Conservation (phyloP, 176 grass and related monocot genomes). For the Paspalum notatum region DNA sequence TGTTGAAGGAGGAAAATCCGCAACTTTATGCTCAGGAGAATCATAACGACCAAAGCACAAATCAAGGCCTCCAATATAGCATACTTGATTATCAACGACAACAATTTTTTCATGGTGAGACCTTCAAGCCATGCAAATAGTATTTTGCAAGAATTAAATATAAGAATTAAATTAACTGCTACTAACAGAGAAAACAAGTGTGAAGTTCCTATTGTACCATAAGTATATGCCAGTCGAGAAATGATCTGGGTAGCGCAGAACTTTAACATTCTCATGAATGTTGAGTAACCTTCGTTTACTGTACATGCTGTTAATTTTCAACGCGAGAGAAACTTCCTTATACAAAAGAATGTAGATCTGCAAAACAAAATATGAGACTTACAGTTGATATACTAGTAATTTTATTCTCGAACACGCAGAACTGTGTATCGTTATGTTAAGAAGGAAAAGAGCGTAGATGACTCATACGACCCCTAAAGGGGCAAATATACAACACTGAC, state of each 20-base stretch:
- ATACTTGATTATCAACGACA: constrained; percentile 83
- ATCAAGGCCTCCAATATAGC: constrained; percentile 86
- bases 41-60: constrained; percentile 93
- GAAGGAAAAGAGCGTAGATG: too few species aligned
- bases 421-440: neutral
- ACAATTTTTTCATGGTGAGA: constrained; percentile 96
- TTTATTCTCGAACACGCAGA: too few species aligned
- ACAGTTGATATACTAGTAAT: constrained; percentile 1
- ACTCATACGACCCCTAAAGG: too few species aligned
- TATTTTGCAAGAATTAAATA: neutral
- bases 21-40: constrained; percentile 69
- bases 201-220: constrained; percentile 45
- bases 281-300: constrained; percentile 70
- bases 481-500: too few species aligned
- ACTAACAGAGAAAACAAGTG: constrained; percentile 8
- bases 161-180: constrained; percentile 23
- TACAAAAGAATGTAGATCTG: constrained; percentile 93
- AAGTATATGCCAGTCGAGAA: constrained; percentile 81
- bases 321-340: constrained; percentile 83
- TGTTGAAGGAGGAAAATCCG: constrained; percentile 56
- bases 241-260: constrained; percentile 91
- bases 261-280: constrained; percentile 93
- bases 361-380: constrained; percentile 30
- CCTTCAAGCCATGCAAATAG: constrained; percentile 50
- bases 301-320: constrained; percentile 88